These are phyloP conservation scores for Suhomyces yuchorum DNA, from an alignment of 1,139 yeast species.

Conservation along the genomic window DNA sequence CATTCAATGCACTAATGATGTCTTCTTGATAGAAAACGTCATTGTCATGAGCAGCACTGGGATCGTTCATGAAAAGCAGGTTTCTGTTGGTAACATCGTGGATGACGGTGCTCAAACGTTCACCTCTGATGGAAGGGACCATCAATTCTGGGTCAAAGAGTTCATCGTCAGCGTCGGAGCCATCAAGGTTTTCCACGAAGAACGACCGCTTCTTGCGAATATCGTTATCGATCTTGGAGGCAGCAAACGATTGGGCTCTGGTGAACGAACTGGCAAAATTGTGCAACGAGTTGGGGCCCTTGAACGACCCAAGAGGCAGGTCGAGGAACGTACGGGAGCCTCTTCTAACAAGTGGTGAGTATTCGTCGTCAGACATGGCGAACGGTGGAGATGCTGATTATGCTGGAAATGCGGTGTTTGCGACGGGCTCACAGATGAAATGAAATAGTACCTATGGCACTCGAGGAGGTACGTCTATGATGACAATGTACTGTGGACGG, in stretches of 20 bases:
- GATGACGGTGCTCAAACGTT: constrained; percentile 59
- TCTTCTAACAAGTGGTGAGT: constrained; percentile 24
- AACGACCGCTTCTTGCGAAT: constrained; percentile 48
- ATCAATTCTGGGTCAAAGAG: constrained; percentile 71
- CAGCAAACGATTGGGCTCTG: constrained; percentile 50
- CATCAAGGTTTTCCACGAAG: constrained; percentile 26
- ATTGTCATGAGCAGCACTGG: constrained; percentile 21
- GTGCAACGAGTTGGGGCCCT: constrained; percentile 50
- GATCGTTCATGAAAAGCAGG: constrained; percentile 28
- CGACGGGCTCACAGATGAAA: too few species aligned
- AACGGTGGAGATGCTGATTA: not conserved
- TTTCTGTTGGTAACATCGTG: constrained; percentile 36
- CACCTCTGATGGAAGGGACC: constrained; percentile 66
- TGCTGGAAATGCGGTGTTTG: not conserved
- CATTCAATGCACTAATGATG: constrained; percentile 32
- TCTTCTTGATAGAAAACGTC: constrained; percentile 50
- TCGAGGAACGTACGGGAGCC: constrained; percentile 37
- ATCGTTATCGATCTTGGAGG: constrained; percentile 46
- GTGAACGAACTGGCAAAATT: constrained; percentile 52
- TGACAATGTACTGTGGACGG: too few species aligned
- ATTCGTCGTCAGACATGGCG: constrained; percentile 18
- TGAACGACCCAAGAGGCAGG: constrained; percentile 47
- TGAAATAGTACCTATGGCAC: too few species aligned
- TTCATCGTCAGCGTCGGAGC: constrained; percentile 49
- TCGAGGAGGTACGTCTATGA: too few species aligned